Evolutionary conservation across 305 asterid genomes (phyloP), one percentile per base, ranked within the genome.

Genomic region (Lippia alba): DNA sequence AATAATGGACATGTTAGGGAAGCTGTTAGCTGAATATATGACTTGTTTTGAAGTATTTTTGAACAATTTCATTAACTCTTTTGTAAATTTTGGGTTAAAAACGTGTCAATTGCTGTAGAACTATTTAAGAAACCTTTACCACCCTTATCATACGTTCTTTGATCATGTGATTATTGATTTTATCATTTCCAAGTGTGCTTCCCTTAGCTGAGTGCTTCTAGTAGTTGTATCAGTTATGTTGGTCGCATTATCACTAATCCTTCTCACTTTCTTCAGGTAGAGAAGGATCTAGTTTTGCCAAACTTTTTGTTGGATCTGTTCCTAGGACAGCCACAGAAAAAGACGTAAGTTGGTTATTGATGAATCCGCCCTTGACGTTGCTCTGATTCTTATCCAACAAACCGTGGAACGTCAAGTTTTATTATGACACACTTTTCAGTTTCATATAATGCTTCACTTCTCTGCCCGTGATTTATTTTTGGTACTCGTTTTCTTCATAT

Each of bases 261-360:
- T 17, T 7, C 66, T 32, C 34, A 17, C 63, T 19, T 55, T 40
- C 72, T 36, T 60, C 84, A 88, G 98, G 93, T 44, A 85, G 79
- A 69, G 92, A 89, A 69, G 94, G 91, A 76, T 82, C 80, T 61
- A 75, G 77, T 72, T 89, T 87, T 75, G 92, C 92, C 48, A 94
- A 94, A 81, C 96, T 94, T 48, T 94, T 94, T 80, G 92, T 94
- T 57, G 98, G 98, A 70, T 94, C 98, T 69, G 97, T 94, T 69
- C 98, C 98, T 8, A 82, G 96, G 86, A 84, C 92, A 4, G 88
- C 87, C 64, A 89, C 90, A 9, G 98, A 94, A 74, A 89, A 86
- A 56, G 97, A 94, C 76, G 98, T 94, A 82, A 86, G 96, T 83
- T 72, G 65, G 61, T 63, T 69, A 44, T 70, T 39, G 62, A 41